Conservation (phyloP, 2,329 filamentous ascomycete genomes). For the Exophiala sideris region DNA sequence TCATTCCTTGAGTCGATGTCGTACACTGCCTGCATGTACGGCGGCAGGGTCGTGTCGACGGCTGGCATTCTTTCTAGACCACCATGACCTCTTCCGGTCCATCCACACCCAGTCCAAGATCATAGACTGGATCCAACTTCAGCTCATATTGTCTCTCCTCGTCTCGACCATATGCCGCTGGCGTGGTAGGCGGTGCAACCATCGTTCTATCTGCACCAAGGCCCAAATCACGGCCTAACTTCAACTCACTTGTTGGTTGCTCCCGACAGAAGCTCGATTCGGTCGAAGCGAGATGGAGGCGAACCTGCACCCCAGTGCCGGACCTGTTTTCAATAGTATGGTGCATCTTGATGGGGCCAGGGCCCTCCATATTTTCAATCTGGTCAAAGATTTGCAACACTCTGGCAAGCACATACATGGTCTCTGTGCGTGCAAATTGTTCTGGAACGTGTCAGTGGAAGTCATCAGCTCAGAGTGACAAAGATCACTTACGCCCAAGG, state of each 20-base stretch:
- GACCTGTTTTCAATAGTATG: constrained; percentile 12
- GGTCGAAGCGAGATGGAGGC: constrained; percentile 6
- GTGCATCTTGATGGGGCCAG: constrained; percentile 13
- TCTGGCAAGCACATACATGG: constrained; percentile 63
- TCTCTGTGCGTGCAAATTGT: constrained; percentile 75
- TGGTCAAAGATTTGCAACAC: constrained; percentile 68
- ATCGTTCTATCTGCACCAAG: constrained; percentile 6
- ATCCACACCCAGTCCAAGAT: too few relatives aligned
- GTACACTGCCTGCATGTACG: too few relatives aligned
- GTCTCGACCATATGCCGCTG: too few relatives aligned
- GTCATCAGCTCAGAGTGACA: constrained; percentile 36
- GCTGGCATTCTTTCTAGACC: too few relatives aligned
- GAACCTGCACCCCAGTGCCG: constrained; percentile 9
- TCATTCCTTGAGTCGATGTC: too few relatives aligned
- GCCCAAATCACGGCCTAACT: constrained; percentile 2
- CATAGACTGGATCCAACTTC: too few relatives aligned
- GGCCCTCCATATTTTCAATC: constrained; percentile 42
- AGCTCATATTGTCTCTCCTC: too few relatives aligned
- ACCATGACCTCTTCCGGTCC: too few relatives aligned
- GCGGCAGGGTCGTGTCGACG: too few relatives aligned
- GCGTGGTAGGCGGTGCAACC: too few relatives aligned
- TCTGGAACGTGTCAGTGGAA: constrained; percentile 34
- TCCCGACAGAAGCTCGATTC: background rate
- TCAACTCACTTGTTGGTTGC: background rate
- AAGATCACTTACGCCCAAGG: constrained; percentile 69